These are phyloP conservation scores for Helicostylum pulchrum DNA, from an alignment of 192 early-diverging fungal species.

Conservation along the genomic window DNA sequence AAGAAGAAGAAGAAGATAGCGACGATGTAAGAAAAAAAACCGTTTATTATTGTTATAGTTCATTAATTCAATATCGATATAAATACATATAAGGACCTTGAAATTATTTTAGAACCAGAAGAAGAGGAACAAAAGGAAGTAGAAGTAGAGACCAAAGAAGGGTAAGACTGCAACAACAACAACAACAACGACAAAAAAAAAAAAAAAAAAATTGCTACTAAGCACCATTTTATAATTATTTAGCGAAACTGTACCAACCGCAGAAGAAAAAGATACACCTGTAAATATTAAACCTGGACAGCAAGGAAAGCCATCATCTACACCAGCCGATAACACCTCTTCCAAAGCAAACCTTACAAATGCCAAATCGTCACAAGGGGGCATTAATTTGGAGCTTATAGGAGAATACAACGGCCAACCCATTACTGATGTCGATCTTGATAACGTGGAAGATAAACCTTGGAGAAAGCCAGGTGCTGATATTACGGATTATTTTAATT, in stretches of 20 bases:
- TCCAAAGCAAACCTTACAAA: constrained; percentile 28
- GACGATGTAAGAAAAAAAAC: constrained; percentile 53
- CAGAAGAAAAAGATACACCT: constrained; percentile 27
- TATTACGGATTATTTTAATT: constrained; percentile 99
- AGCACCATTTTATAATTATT: background rate
- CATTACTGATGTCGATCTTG: constrained; percentile 88
- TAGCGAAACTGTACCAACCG: background rate
- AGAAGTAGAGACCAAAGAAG: constrained; percentile 7
- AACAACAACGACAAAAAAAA: too few relatives aligned
- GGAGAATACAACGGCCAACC: constrained; percentile 77
- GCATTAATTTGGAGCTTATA: constrained; percentile 66
- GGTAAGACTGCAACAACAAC: background rate
- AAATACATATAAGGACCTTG: constrained; percentile 52
- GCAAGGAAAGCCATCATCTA: constrained; percentile 33
- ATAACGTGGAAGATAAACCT: constrained; percentile 92
- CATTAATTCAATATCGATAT: background rate
- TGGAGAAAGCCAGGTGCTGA: constrained; percentile 94
- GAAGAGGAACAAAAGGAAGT: constrained; percentile 37
- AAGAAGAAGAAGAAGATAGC: constrained; percentile 55
- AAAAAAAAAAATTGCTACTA: constrained; percentile 1
- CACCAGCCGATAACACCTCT: constrained; percentile 36
- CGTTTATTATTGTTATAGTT: constrained; percentile 10
- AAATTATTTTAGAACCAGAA: constrained; percentile 69
- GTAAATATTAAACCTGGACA: constrained; percentile 48
- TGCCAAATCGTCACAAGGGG: constrained; percentile 23